phyloP scores from a whole-genome alignment of 192 early-diverging fungal genomes.

The Coemansia javaensis region DNA sequence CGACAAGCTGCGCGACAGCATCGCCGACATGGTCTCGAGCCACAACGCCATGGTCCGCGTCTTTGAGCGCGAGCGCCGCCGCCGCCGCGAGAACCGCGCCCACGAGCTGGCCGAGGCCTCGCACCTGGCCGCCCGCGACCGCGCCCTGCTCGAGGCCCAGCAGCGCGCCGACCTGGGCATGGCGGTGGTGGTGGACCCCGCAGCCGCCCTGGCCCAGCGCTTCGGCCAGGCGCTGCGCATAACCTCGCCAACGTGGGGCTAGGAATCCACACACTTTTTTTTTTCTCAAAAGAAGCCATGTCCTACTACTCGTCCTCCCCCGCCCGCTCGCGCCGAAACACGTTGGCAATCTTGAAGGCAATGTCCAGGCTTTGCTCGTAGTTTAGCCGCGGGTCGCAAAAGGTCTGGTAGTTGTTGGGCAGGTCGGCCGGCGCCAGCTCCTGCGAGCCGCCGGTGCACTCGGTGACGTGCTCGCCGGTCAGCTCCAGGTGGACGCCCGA shows the following conservation, averaged over 20 bases:
- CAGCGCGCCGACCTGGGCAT: slow-evolving; percentile 17
- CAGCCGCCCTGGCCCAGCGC: slow-evolving; percentile 6
- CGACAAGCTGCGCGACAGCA: slow-evolving; percentile 30
- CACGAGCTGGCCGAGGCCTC: slow-evolving; percentile 19
- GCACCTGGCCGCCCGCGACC: slow-evolving; percentile 25
- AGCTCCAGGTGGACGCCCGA: slow-evolving; percentile 97
- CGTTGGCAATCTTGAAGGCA: slow-evolving; percentile 92
- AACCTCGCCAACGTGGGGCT: too few species aligned
- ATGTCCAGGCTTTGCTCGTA: slow-evolving; percentile 97
- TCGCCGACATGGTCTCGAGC: slow-evolving; percentile 34
- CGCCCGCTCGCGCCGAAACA: too few species aligned
- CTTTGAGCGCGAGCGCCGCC: slow-evolving; percentile 34
- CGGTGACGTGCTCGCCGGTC: slow-evolving; percentile 95
- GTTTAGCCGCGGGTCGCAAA: slow-evolving; percentile 95
- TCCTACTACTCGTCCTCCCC: too few species aligned
- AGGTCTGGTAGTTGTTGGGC: slow-evolving; percentile 86
- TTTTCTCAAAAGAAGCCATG: not conserved
- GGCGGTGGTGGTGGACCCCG: not conserved
- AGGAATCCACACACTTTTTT: too few species aligned
- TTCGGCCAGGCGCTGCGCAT: slow-evolving; percentile 14
- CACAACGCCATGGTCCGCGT: slow-evolving; percentile 50
- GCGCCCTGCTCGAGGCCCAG: slow-evolving; percentile 21
- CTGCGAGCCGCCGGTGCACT: slow-evolving; percentile 98
- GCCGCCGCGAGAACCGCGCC: slow-evolving; percentile 21
- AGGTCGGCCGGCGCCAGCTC: slow-evolving; percentile 79